A percentile compares a stretch with the other conserved stretches of the same genome.
phyloP scores from a whole-genome alignment of 768 basidiomycete species.

The Hygrophorus russula region DNA sequence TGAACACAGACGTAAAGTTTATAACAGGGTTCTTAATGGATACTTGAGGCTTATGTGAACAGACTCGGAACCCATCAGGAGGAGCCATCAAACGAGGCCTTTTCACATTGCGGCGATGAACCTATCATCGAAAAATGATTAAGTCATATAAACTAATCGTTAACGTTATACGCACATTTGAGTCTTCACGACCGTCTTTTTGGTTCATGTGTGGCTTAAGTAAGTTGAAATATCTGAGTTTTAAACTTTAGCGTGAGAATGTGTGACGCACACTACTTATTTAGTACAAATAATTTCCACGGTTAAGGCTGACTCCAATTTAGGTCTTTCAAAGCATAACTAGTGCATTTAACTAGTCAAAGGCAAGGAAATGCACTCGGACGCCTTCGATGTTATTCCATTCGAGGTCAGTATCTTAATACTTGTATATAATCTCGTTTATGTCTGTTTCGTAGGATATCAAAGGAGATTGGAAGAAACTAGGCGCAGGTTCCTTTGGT shows the following conservation, averaged over 20 bases:
- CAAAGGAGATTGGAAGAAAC: slow-evolving; percentile 78
- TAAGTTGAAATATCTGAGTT: too few species aligned
- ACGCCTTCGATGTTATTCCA: slow-evolving; percentile 83
- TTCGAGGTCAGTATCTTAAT: slow-evolving; percentile 46
- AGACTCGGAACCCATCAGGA: slow-evolving; percentile 8
- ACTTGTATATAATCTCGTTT: slow-evolving; percentile 2
- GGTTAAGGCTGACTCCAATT: too few species aligned
- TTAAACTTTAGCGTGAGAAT: too few species aligned
- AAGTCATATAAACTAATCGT: too few species aligned
- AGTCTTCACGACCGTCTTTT: too few species aligned
- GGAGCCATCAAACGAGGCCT: slow-evolving; percentile 3
- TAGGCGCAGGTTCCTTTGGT: slow-evolving; percentile 89
- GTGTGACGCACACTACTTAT: too few species aligned
- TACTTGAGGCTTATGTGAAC: background rate
- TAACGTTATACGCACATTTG: too few species aligned
- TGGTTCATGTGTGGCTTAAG: too few species aligned
- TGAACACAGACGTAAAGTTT: slow-evolving; percentile 7
- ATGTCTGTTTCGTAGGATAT: slow-evolving; percentile 47
- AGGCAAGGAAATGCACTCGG: slow-evolving; percentile 25
- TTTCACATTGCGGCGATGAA: slow-evolving; percentile 1
- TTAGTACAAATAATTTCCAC: too few species aligned
- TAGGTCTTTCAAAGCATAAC: too few species aligned
- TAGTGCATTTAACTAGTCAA: too few species aligned
- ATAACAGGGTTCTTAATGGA: background rate
- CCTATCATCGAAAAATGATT: too few species aligned